A percentile compares a stretch with the other conserved stretches of the same genome.
Evolutionary conservation across 2,329 filamentous ascomycete genomes (phyloP).

Genomic region (Colletotrichum chlorophyti): DNA sequence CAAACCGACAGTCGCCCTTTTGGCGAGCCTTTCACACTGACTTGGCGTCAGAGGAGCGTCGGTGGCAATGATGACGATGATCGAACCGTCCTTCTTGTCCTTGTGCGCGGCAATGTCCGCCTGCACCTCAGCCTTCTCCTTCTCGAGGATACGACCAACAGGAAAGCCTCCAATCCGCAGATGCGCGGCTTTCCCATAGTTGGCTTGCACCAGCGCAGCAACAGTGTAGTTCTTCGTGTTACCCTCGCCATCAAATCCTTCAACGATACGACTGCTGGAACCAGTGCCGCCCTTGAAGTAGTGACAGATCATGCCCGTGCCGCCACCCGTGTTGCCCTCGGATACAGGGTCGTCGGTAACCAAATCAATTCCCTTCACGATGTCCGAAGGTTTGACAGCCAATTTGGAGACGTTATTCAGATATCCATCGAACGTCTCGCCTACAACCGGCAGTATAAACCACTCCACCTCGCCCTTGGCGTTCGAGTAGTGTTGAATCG

Average conservation of each 20-base stretch:
- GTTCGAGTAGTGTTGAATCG: constrained; percentile 51
- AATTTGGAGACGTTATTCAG: constrained; percentile 65
- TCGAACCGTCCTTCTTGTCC: constrained; percentile 65
- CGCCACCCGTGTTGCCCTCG: constrained; percentile 70
- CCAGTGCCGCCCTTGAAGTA: constrained; percentile 73
- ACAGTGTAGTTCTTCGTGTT: constrained; percentile 59
- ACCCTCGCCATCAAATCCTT: constrained; percentile 44
- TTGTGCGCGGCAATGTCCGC: constrained; percentile 38
- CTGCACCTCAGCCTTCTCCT: constrained; percentile 41
- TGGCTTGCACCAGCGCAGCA: constrained; percentile 68
- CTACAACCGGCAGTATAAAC: constrained; percentile 64
- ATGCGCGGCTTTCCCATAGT: constrained; percentile 65
- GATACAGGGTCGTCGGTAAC: constrained; percentile 57
- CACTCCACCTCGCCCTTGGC: constrained; percentile 53
- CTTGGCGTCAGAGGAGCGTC: constrained; percentile 64
- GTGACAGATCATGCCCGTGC: constrained; percentile 73
- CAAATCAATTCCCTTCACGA: constrained; percentile 59
- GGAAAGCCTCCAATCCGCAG: constrained; percentile 67
- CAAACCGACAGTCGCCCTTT: constrained; percentile 67
- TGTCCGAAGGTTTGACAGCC: constrained; percentile 58
- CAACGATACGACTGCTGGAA: constrained; percentile 63
- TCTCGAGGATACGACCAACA: constrained; percentile 63
- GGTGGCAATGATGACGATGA: constrained; percentile 66
- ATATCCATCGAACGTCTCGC: constrained; percentile 69
- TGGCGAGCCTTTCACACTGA: constrained; percentile 64